phyloP scores from a whole-genome alignment of 768 basidiomycete genomes.

The Bullera alba region DNA sequence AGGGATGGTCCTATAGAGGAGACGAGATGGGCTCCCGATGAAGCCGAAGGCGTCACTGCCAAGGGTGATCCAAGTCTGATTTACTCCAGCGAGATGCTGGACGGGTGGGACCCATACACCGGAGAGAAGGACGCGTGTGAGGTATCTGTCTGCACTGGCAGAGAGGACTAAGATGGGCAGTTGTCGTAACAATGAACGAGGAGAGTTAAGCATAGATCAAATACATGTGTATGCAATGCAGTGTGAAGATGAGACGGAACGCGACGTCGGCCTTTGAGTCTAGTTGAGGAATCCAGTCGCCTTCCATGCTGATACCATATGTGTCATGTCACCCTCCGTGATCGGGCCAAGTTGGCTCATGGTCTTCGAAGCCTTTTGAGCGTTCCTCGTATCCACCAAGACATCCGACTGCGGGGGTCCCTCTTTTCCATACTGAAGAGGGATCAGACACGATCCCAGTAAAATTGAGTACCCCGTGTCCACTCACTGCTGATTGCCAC shows the following conservation, averaged over 20 bases:
- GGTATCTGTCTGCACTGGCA: conserved; percentile 33
- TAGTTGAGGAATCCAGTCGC: conserved; percentile 44
- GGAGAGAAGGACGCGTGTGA: conserved; percentile 43
- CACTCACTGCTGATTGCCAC: conserved; percentile 36
- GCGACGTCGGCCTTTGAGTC: neutral
- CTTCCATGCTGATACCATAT: conserved; percentile 50
- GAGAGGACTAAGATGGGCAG: conserved; percentile 13
- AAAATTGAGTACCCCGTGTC: neutral
- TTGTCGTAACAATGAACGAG: neutral
- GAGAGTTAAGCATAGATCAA: neutral
- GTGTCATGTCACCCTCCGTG: conserved; percentile 41
- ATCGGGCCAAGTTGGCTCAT: conserved; percentile 38
- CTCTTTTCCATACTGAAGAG: conserved; percentile 33
- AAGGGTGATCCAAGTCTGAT: conserved; percentile 33
- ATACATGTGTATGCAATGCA: neutral
- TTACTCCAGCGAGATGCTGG: conserved; percentile 38
- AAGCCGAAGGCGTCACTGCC: conserved; percentile 33
- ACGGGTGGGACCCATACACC: conserved; percentile 43
- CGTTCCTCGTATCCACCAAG: conserved; percentile 41
- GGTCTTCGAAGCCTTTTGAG: conserved; percentile 38
- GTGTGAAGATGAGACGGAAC: neutral
- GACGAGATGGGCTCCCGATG: conserved; percentile 36
- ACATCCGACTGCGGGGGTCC: conserved; percentile 15
- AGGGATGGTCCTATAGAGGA: conserved; percentile 35
- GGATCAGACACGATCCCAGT: neutral